Conservation (phyloP, 495 filamentous ascomycete genomes). For the Penicillium paradoxum region DNA sequence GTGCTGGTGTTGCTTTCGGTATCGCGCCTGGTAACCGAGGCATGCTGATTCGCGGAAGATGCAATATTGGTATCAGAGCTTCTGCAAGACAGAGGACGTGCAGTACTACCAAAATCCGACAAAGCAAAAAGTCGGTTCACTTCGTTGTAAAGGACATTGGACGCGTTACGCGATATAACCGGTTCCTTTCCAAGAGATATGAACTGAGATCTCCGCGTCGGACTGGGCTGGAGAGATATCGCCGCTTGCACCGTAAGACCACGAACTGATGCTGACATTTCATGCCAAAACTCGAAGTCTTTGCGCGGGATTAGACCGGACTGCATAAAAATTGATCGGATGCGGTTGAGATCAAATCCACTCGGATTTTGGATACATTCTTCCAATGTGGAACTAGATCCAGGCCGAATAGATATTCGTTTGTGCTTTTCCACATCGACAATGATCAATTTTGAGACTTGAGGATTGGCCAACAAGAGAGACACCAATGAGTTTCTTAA, state of each 20-base stretch:
- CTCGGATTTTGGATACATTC: not conserved
- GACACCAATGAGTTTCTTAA: conserved; percentile 56
- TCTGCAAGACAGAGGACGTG: conserved; percentile 22
- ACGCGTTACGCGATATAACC: conserved; percentile 42
- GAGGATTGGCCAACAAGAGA: conserved; percentile 56
- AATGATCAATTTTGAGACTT: conserved; percentile 31
- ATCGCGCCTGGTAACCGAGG: no score
- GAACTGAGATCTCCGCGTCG: conserved; percentile 71
- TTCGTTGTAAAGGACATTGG: conserved; percentile 70
- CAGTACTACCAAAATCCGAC: conserved; percentile 71
- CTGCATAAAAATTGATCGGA: conserved; percentile 59
- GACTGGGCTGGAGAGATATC: conserved; percentile 64
- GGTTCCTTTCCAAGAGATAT: conserved; percentile 68
- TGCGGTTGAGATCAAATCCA: conserved; percentile 24
- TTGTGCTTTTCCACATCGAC: conserved; percentile 29
- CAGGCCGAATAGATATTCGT: conserved; percentile 29
- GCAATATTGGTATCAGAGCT: not conserved
- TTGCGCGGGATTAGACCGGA: conserved; percentile 53
- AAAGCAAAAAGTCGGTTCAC: conserved; percentile 71
- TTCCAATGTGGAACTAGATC: not conserved
- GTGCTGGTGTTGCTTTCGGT: conserved; percentile 53
- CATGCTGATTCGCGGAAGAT: conserved; percentile 26
- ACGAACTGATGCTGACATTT: conserved; percentile 57
- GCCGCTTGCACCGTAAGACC: conserved; percentile 59
- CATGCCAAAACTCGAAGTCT: conserved; percentile 56